Evolutionary conservation across 768 basidiomycete species (phyloP).

Genomic region (Tephrocybe rancida): DNA sequence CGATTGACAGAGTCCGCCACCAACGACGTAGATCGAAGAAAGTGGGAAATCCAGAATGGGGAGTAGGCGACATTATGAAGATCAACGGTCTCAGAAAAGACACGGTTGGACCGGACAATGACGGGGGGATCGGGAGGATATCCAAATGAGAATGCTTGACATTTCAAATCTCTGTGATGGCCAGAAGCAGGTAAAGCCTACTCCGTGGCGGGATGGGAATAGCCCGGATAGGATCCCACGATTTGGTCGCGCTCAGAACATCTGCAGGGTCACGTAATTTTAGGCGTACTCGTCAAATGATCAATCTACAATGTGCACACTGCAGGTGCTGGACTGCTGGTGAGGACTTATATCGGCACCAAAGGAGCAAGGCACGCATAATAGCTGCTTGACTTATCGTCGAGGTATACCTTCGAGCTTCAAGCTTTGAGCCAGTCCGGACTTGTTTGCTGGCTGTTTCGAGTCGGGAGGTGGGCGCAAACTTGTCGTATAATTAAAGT

Average conservation of each 20-base stretch:
- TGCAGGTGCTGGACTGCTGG: no score
- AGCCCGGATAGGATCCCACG: slow-evolving; percentile 38
- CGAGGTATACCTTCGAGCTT: no score
- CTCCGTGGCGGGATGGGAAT: slow-evolving; percentile 36
- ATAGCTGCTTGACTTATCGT: not conserved
- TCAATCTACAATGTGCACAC: slow-evolving; percentile 8
- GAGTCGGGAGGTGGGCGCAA: no score
- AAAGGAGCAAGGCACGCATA: slow-evolving; percentile 21
- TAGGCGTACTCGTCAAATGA: slow-evolving; percentile 16
- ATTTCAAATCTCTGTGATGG: slow-evolving; percentile 34
- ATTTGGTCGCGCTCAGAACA: slow-evolving; percentile 35
- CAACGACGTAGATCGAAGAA: slow-evolving; percentile 13
- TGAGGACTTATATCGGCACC: slow-evolving; percentile 16
- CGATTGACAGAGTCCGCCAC: slow-evolving; percentile 12
- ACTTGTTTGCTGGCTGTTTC: no score
- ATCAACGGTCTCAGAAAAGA: slow-evolving; percentile 29
- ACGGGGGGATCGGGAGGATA: slow-evolving; percentile 24
- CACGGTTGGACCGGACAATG: slow-evolving; percentile 50
- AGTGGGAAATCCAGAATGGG: slow-evolving; percentile 15
- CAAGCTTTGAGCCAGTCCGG: no score
- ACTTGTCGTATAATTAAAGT: no score
- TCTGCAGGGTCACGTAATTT: slow-evolving; percentile 7
- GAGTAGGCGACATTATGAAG: slow-evolving; percentile 36
- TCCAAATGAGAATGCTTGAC: slow-evolving; percentile 44
- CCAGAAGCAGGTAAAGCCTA: slow-evolving; percentile 24